Evolutionary conservation across 495 filamentous ascomycete species (phyloP).

Genomic region (Haplographium delicatum): DNA sequence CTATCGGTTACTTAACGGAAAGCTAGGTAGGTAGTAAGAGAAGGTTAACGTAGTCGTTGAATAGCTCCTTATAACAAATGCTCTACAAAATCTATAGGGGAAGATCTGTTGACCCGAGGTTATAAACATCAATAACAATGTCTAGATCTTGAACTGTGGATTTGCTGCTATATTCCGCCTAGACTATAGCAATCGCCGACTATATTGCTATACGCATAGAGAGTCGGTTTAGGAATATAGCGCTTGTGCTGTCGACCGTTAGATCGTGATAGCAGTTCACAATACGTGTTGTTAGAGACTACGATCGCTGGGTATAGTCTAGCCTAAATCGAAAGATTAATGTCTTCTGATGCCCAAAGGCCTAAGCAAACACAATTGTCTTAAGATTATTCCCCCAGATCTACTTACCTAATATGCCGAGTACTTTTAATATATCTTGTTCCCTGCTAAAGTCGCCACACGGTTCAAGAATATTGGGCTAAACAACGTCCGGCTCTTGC

Average conservation of each 20-base stretch:
- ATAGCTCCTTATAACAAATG: neutral
- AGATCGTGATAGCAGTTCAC: constrained; percentile 10
- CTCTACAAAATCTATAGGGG: neutral
- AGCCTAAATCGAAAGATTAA: constrained; percentile 7
- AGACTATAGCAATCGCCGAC: constrained; percentile 7
- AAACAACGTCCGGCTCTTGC: neutral
- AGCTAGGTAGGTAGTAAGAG: constrained; percentile 3
- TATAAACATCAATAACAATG: constrained; percentile 4
- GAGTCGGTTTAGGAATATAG: constrained; percentile 2
- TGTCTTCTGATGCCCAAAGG: constrained; percentile 1
- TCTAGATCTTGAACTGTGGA: neutral
- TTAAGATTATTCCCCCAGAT: constrained; percentile 9
- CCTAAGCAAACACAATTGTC: neutral
- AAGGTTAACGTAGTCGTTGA: neutral
- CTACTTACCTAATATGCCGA: neutral
- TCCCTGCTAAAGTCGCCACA: neutral
- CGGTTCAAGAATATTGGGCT: neutral
- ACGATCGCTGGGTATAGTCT: neutral
- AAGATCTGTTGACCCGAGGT: neutral
- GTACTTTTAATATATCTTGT: neutral
- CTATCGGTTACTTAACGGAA: constrained; percentile 1
- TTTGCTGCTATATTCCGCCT: neutral
- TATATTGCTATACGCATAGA: constrained; percentile 5
- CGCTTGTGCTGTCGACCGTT: neutral
- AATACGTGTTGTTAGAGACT: constrained; percentile 9